These are phyloP conservation scores for Penicillium sp. DNA, from an alignment of 2,329 filamentous ascomycete species.

Conservation along the genomic window DNA sequence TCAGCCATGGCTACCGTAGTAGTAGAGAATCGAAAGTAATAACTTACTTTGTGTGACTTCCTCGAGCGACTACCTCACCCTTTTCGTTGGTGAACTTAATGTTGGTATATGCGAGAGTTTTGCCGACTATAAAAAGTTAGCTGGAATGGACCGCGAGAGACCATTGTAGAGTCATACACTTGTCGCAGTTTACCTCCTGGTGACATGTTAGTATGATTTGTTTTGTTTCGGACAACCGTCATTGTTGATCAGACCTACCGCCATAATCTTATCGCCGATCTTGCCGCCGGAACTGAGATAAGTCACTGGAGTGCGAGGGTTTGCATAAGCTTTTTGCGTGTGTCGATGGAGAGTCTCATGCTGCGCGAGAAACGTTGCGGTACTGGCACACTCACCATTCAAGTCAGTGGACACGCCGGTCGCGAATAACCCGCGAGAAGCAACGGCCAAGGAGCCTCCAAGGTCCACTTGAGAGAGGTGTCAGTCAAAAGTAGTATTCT, in stretches of 20 bases:
- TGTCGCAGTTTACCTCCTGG: constrained; percentile 64
- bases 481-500: background rate
- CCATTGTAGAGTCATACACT: constrained; percentile 51
- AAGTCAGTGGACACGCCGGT: constrained; percentile 69
- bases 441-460: constrained; percentile 66
- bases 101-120: constrained; percentile 64
- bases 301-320: constrained; percentile 49
- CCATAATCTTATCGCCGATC: constrained; percentile 60
- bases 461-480: constrained; percentile 55
- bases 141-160: background rate
- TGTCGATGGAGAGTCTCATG: background rate
- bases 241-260: constrained; percentile 38
- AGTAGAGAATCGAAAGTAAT: too few species aligned
- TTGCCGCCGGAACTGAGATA: constrained; percentile 66
- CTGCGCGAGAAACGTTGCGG: background rate
- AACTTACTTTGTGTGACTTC: constrained; percentile 65
- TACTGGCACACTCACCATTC: constrained; percentile 47
- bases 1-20: background rate
- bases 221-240: too few species aligned
- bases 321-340: background rate
- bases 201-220: constrained; percentile 18
- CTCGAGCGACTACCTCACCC: constrained; percentile 62
- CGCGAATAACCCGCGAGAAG: constrained; percentile 64
- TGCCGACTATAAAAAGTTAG: constrained; percentile 54
- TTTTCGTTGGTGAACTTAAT: constrained; percentile 62